Evolutionary conservation across 2,329 filamentous ascomycete genomes (phyloP).

Genomic region (Escovopsis sp.): DNA sequence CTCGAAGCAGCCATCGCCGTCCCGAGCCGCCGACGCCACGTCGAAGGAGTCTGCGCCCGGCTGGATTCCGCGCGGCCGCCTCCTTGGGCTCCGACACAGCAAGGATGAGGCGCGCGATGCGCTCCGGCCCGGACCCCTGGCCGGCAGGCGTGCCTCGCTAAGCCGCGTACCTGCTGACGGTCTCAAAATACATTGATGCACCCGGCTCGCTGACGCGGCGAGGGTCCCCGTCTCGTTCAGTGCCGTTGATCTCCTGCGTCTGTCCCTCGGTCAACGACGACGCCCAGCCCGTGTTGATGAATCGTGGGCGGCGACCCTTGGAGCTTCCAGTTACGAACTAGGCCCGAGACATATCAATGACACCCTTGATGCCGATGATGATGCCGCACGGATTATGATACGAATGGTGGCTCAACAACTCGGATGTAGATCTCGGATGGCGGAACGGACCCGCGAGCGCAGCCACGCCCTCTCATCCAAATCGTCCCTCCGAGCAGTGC

Average conservation of each 20-base stretch:
- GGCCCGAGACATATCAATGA: slow-evolving; percentile 6
- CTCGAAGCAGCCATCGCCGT: slow-evolving; percentile 12
- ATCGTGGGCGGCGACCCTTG: slow-evolving; percentile 22
- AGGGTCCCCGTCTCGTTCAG: too few relatives aligned
- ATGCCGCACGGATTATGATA: background rate
- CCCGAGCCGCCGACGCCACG: slow-evolving; percentile 9
- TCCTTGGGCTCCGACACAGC: slow-evolving; percentile 13
- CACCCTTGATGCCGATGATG: background rate
- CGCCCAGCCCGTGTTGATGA: slow-evolving; percentile 17
- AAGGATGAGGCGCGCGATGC: slow-evolving; percentile 12
- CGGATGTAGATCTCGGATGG: background rate
- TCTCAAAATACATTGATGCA: slow-evolving; percentile 21
- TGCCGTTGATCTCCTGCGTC: slow-evolving; percentile 7
- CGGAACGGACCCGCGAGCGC: too few relatives aligned
- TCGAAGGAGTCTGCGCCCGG: slow-evolving; percentile 16
- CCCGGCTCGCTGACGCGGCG: slow-evolving; percentile 19
- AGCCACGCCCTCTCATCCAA: too few relatives aligned
- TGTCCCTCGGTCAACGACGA: slow-evolving; percentile 30
- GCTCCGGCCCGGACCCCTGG: too few relatives aligned
- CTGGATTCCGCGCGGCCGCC: slow-evolving; percentile 17
- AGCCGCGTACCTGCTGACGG: slow-evolving; percentile 17
- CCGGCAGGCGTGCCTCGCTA: too few relatives aligned
- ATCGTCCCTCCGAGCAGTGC: too few relatives aligned
- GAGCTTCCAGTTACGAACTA: slow-evolving; percentile 36
- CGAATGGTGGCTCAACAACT: background rate